Conservation (phyloP, 1,139 yeast species). For the Candida dubliniensis region DNA sequence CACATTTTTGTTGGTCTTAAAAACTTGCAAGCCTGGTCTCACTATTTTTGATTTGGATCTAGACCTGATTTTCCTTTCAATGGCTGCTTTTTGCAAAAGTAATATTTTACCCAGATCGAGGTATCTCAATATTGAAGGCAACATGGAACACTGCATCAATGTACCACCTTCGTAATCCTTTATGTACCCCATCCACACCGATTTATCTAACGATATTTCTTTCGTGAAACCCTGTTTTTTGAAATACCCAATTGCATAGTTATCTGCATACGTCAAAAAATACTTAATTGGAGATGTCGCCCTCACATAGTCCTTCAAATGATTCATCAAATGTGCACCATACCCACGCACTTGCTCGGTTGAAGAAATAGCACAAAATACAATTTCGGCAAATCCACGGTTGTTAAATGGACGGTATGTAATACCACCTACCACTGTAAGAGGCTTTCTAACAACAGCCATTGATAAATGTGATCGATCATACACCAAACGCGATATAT, state of each 20-base stretch:
- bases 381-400: constrained; percentile 94
- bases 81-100: constrained; percentile 86
- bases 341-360: constrained; percentile 98
- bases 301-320: constrained; percentile 89
- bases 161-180: constrained; percentile 99
- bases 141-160: constrained; percentile 94
- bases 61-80: constrained; percentile 77
- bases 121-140: constrained; percentile 77
- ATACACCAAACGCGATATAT: constrained; percentile 89
- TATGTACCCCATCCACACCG: constrained; percentile 97
- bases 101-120: constrained; percentile 85
- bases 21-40: constrained; percentile 76
- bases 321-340: constrained; percentile 99
- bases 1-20: constrained; percentile 54
- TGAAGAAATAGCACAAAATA: constrained; percentile 95
- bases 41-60: constrained; percentile 79
- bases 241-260: constrained; percentile 97
- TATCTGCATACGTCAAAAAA: constrained; percentile 95
- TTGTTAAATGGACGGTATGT: constrained; percentile 92
- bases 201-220: constrained; percentile 81
- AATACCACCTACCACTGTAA: constrained; percentile 96
- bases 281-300: constrained; percentile 85
- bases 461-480: constrained; percentile 92
- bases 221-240: constrained; percentile 98
- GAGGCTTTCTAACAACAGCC: constrained; percentile 91